Conservation (phyloP, 140 eudicot species). For the Oenanthe javanica region DNA sequence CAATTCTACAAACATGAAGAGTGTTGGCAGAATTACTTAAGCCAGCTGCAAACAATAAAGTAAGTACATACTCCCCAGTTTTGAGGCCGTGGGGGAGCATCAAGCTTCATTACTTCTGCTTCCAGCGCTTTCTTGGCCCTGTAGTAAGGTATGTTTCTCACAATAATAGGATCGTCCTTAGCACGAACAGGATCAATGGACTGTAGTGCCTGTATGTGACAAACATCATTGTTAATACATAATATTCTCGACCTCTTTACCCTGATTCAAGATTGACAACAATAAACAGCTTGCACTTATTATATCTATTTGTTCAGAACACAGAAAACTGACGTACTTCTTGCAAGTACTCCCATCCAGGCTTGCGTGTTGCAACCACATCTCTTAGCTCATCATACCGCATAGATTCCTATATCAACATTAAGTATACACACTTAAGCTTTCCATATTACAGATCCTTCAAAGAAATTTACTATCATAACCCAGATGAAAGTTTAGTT, state of each 20-base stretch:
- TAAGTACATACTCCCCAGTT: slow-evolving; percentile 83
- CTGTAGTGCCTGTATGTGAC: slow-evolving; percentile 55
- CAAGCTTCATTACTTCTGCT: slow-evolving; percentile 78
- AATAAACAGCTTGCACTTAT: background rate
- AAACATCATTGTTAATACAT: slow-evolving; percentile 8
- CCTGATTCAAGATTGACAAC: background rate
- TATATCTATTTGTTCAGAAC: background rate
- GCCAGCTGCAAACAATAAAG: slow-evolving; percentile 12
- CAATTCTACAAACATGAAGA: background rate
- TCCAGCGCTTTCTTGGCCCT: slow-evolving; percentile 69
- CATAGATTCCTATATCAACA: slow-evolving; percentile 58
- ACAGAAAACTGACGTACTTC: slow-evolving; percentile 42
- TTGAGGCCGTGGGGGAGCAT: slow-evolving; percentile 93
- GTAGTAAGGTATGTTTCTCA: slow-evolving; percentile 68
- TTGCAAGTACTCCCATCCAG: slow-evolving; percentile 98
- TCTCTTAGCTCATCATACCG: slow-evolving; percentile 88
- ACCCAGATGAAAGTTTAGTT: background rate
- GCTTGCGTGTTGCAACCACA: slow-evolving; percentile 69
- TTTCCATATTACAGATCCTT: background rate
- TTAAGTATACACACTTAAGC: slow-evolving; percentile 5
- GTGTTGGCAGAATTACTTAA: slow-evolving; percentile 3
- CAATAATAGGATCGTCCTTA: slow-evolving; percentile 71
- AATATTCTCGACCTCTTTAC: slow-evolving; percentile 8
- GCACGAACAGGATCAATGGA: slow-evolving; percentile 87
- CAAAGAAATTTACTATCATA: background rate